These are phyloP conservation scores for Pseudogymnoascus sp. DNA, from an alignment of 2,329 filamentous ascomycete genomes.

Conservation along the genomic window DNA sequence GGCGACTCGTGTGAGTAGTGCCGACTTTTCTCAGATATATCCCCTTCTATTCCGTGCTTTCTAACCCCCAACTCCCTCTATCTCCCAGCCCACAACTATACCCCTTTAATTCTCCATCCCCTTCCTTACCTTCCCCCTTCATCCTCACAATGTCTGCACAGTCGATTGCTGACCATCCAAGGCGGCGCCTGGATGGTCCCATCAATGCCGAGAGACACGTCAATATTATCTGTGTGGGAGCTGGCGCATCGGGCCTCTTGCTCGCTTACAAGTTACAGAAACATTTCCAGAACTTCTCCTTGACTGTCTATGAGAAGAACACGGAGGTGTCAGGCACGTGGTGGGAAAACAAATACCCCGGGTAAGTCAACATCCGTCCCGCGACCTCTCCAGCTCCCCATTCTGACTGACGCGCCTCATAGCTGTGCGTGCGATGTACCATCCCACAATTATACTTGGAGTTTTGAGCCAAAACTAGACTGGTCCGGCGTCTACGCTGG, in stretches of 20 bases:
- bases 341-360: constrained; percentile 42
- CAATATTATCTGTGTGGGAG: constrained; percentile 35
- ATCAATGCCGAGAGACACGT: constrained; percentile 13
- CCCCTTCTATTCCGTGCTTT: not conserved
- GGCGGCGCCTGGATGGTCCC: constrained; percentile 13
- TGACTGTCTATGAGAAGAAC: constrained; percentile 41
- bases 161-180: not conserved
- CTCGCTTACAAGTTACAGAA: constrained; percentile 42
- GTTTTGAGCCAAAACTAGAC: constrained; percentile 50
- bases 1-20: not conserved
- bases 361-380: constrained; percentile 19
- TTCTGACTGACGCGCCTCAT: constrained; percentile 26
- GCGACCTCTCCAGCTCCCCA: not conserved
- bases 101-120: not conserved
- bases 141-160: not conserved
- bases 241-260: constrained; percentile 39
- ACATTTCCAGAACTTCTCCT: constrained; percentile 33
- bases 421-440: constrained; percentile 33
- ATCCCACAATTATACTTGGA: constrained; percentile 33
- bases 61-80: not conserved
- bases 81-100: not conserved
- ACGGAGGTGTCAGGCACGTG: constrained; percentile 40
- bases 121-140: not conserved
- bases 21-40: too few relatives aligned
- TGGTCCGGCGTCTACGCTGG: constrained; percentile 50